Percentiles rank a stretch among this genome's conserved stretches.
These are phyloP conservation scores for Cyberlindnera euphorbiiphila DNA, from an alignment of 805 yeast species.

Conservation along the genomic window DNA sequence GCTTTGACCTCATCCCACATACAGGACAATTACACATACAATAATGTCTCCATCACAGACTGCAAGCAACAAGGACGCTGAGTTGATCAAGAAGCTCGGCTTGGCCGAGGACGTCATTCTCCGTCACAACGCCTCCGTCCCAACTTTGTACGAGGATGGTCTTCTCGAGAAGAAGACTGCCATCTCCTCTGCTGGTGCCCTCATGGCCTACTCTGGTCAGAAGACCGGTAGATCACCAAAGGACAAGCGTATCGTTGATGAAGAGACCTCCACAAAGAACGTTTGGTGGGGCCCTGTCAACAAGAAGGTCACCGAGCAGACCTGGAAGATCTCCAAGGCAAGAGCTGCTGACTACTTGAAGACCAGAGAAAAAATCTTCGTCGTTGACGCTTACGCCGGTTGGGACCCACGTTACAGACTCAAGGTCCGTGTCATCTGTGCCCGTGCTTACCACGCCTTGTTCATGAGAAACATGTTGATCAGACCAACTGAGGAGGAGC, in stretches of 20 bases:
- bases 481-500: slow-evolving; percentile 88
- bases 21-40: slow-evolving; percentile 4
- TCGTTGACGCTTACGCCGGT: slow-evolving; percentile 96
- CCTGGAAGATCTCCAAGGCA: slow-evolving; percentile 93
- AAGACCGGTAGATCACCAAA: slow-evolving; percentile 98
- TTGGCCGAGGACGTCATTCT: slow-evolving; percentile 60
- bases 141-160: slow-evolving; percentile 93
- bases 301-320: slow-evolving; percentile 87
- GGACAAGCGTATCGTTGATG: slow-evolving; percentile 97
- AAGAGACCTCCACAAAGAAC: slow-evolving; percentile 74
- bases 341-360: slow-evolving; percentile 96
- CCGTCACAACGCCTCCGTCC: slow-evolving; percentile 91
- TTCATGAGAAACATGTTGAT: slow-evolving; percentile 98
- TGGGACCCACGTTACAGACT: slow-evolving; percentile 98
- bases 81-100: slow-evolving; percentile 33
- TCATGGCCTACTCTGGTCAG: slow-evolving; percentile 91
- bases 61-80: slow-evolving; percentile 19
- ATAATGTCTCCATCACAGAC: slow-evolving; percentile 29
- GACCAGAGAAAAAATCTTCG: slow-evolving; percentile 90
- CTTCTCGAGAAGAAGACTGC: slow-evolving; percentile 86
- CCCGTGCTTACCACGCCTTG: slow-evolving; percentile 96
- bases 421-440: slow-evolving; percentile 93
- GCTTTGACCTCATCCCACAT: slow-evolving; percentile 2
- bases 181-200: slow-evolving; percentile 88
- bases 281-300: slow-evolving; percentile 99